Evolutionary conservation across 2,329 filamentous ascomycete species (phyloP).

Genomic region (Venturia pyrina): DNA sequence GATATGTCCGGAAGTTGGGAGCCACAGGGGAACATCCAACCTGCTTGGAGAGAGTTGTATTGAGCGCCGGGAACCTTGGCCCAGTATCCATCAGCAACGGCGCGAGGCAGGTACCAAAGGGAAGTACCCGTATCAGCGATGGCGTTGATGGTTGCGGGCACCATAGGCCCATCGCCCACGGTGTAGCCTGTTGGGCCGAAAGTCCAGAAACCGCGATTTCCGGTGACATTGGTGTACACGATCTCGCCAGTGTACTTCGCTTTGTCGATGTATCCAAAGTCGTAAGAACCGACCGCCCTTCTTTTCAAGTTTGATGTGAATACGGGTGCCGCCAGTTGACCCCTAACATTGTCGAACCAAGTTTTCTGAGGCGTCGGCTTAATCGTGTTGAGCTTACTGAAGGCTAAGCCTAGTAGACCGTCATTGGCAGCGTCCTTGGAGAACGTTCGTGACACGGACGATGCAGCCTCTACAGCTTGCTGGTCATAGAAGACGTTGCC

Average conservation of each 20-base stretch:
- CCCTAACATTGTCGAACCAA: conserved; percentile 51
- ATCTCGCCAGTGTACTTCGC: conserved; percentile 49
- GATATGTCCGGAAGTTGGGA: conserved; percentile 42
- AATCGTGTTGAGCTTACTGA: conserved; percentile 50
- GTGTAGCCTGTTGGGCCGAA: conserved; percentile 48
- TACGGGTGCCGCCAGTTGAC: conserved; percentile 39
- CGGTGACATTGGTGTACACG: conserved; percentile 46
- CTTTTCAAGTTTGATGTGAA: conserved; percentile 51
- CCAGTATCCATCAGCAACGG: conserved; percentile 51
- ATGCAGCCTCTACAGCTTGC: conserved; percentile 58
- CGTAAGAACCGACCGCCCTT: conserved; percentile 38
- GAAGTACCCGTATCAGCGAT: conserved; percentile 66
- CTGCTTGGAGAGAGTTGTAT: conserved; percentile 39
- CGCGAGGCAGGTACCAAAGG: conserved; percentile 49
- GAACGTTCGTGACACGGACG: conserved; percentile 46
- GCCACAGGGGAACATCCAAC: conserved; percentile 45
- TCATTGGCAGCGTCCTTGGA: conserved; percentile 42
- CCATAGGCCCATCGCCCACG: conserved; percentile 36
- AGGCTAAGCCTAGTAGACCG: conserved; percentile 51
- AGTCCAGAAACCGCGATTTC: conserved; percentile 52
- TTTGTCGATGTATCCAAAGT: conserved; percentile 48
- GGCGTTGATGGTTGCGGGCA: conserved; percentile 33
- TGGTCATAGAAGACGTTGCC: conserved; percentile 47
- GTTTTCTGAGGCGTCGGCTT: conserved; percentile 40
- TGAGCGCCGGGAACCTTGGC: conserved; percentile 41